These are phyloP conservation scores for Colletotrichum spinosum DNA, from an alignment of 2,329 filamentous ascomycete genomes.

Conservation along the genomic window DNA sequence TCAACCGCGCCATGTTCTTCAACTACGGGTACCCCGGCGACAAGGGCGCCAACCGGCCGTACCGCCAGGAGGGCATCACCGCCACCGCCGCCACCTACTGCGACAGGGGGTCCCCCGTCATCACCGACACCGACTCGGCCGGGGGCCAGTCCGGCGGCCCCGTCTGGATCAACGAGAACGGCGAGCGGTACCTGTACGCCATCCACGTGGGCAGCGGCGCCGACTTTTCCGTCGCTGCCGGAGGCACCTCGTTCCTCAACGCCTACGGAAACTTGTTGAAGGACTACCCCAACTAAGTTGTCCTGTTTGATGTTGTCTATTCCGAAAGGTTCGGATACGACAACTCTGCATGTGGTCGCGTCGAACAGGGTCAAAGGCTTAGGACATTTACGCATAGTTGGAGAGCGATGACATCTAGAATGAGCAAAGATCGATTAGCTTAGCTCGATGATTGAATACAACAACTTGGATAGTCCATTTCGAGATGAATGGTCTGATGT, in stretches of 20 bases:
- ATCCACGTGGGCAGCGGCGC: slow-evolving; percentile 17
- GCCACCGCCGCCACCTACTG: slow-evolving; percentile 20
- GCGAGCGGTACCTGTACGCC: slow-evolving; percentile 23
- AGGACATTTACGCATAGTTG: too few species aligned
- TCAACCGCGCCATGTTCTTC: slow-evolving; percentile 37
- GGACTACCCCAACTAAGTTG: slow-evolving; percentile 20
- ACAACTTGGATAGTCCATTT: too few species aligned
- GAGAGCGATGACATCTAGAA: too few species aligned
- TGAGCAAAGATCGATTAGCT: too few species aligned
- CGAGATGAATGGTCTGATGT: too few species aligned
- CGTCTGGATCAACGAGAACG: slow-evolving; percentile 28
- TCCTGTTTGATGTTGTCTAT: too few species aligned
- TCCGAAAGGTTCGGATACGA: too few species aligned
- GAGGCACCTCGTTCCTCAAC: slow-evolving; percentile 20
- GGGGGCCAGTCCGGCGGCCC: slow-evolving; percentile 30
- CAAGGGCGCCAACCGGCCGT: slow-evolving; percentile 35
- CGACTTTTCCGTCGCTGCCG: slow-evolving; percentile 8
- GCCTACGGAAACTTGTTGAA: slow-evolving; percentile 22
- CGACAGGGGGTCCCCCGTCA: slow-evolving; percentile 21
- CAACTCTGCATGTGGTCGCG: too few species aligned
- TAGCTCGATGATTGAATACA: too few species aligned
- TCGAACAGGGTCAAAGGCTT: too few species aligned
- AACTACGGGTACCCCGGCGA: slow-evolving; percentile 41
- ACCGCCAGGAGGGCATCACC: slow-evolving; percentile 34
- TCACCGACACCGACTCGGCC: slow-evolving; percentile 22